Base-by-base conservation (phyloP, 2,329 filamentous ascomycete genomes). In the Mycocentrospora acerina region DNA sequence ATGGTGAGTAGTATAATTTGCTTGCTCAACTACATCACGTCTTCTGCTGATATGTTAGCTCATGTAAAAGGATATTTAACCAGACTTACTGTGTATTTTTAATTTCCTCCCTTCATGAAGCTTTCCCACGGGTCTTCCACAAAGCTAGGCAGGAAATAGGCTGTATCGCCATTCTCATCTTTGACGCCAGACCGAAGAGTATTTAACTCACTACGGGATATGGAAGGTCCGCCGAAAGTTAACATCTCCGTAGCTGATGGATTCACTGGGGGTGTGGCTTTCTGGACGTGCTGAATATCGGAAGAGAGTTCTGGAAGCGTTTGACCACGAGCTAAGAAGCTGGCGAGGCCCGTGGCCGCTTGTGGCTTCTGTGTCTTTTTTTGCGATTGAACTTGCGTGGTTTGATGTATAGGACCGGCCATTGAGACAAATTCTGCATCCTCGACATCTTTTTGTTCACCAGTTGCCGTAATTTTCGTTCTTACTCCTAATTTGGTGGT, bases 61-160 rank as follows among this genome's bases (percentile, higher is more conserved):
- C n/a, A n/a, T n/a, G n/a, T n/a, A n/a, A n/a, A n/a, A n/a, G n/a
- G n/a, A n/a, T n/a, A n/a, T n/a, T n/a, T n/a, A n/a, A n/a, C n/a
- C n/a, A 22, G 5, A 22, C 19, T 22, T 22, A 22, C 19, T 5
- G 9, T 22, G 19, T 22, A 40, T 35, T 29, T 37, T 48, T 32
- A 48, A 6, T 32, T 39, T 8, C 29, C 30, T 16, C 13, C 26
- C 10, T 40, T 38, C 2, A 17, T 29, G 3, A 58, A 27, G 17
- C 29, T 57, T 39, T 48, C 77, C 86, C 86, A 90, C 0, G 86
- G 86, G 59, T 90, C 88, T 59, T 83, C 75, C 52, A 88, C 80
- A 45, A 83, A 86, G 41, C 73, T 76, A 0, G 79, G 77, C 42
- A 87, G 78, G 62, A 88, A 90, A 62, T 86, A 88, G 24, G 75